Percentiles rank a stretch among this genome's conserved stretches.
These are phyloP conservation scores for Aureobasidium sp. DNA, from an alignment of 2,329 filamentous ascomycete species.

Conservation along the genomic window DNA sequence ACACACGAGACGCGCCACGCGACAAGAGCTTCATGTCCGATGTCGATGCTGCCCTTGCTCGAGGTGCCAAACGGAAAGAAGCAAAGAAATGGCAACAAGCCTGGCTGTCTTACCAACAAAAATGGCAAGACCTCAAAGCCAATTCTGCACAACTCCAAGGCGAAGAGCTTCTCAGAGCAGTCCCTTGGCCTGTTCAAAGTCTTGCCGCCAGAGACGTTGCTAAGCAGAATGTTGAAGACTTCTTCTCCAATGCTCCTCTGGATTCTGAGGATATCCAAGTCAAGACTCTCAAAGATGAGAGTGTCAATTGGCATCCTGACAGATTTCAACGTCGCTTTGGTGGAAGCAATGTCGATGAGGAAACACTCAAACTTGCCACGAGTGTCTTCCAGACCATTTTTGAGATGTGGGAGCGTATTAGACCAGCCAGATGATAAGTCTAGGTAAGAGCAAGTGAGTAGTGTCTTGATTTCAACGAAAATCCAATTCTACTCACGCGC, in stretches of 20 bases:
- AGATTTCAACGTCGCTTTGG: slow-evolving; percentile 91
- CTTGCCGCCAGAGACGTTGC: slow-evolving; percentile 49
- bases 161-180: slow-evolving; percentile 20
- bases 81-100: slow-evolving; percentile 47
- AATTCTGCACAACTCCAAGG: neutral
- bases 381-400: slow-evolving; percentile 78
- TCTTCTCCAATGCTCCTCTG: slow-evolving; percentile 52
- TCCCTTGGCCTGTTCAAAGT: slow-evolving; percentile 67
- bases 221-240: slow-evolving; percentile 55
- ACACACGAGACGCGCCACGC: neutral
- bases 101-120: slow-evolving; percentile 56
- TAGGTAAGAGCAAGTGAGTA: neutral
- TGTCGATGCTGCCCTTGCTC: slow-evolving; percentile 59
- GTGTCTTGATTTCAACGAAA: neutral
- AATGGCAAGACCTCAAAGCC: slow-evolving; percentile 51
- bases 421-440: neutral
- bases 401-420: neutral
- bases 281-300: slow-evolving; percentile 65
- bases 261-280: slow-evolving; percentile 22
- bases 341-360: slow-evolving; percentile 56
- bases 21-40: slow-evolving; percentile 12
- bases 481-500: neutral
- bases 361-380: slow-evolving; percentile 70
- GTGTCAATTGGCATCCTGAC: slow-evolving; percentile 93
- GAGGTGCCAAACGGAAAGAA: slow-evolving; percentile 56